A percentile compares a stretch with the other conserved stretches of the same genome.
phyloP scores from a whole-genome alignment of 2,329 filamentous ascomycete genomes.

The Teratosphaeria gauchensis region DNA sequence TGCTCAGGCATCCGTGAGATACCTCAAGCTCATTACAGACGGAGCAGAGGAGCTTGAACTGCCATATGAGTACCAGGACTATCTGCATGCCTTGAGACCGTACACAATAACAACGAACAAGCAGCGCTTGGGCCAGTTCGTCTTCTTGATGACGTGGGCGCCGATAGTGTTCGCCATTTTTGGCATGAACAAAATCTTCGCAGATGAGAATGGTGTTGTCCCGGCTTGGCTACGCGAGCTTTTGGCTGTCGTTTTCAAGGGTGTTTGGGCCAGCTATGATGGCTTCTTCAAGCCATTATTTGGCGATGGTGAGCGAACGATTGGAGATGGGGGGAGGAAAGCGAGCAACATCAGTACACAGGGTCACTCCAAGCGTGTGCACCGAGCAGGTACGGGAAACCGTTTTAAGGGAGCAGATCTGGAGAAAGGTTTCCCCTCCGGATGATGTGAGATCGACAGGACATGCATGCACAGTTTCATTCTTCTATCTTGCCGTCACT shows the following conservation, averaged over 20 bases:
- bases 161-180: slow-evolving; percentile 50
- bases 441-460: background rate
- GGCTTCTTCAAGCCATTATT: slow-evolving; percentile 55
- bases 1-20: slow-evolving; percentile 74
- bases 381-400: background rate
- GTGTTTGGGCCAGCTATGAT: slow-evolving; percentile 59
- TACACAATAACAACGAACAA: slow-evolving; percentile 59
- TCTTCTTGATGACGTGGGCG: slow-evolving; percentile 53
- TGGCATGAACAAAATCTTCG: slow-evolving; percentile 40
- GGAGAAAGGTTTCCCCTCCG: background rate
- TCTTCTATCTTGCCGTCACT: background rate
- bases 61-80: slow-evolving; percentile 65
- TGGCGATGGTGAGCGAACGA: slow-evolving; percentile 73
- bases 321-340: slow-evolving; percentile 21
- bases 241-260: slow-evolving; percentile 44
- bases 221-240: slow-evolving; percentile 56
- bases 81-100: slow-evolving; percentile 57
- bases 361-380: background rate
- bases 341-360: background rate
- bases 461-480: background rate
- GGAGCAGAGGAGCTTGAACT: slow-evolving; percentile 75
- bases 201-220: slow-evolving; percentile 55
- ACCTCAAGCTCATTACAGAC: slow-evolving; percentile 67
- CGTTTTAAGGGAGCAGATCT: background rate
- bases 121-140: slow-evolving; percentile 55